Evolutionary conservation across 2,329 filamentous ascomycete species (phyloP).

Genomic region (Epichloe glyceriae): DNA sequence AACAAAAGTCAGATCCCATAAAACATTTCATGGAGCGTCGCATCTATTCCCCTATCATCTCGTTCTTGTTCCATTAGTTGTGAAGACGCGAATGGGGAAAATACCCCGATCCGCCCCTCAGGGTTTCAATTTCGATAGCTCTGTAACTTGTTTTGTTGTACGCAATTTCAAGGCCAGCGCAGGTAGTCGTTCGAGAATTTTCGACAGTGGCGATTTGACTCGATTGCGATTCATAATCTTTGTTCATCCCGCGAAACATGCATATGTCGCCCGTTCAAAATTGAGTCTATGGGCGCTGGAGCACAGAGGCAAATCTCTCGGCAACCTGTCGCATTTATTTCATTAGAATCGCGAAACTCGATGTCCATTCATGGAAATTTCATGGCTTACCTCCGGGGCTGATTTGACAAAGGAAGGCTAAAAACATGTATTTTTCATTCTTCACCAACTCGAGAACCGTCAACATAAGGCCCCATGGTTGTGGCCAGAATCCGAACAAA

Average conservation of each 20-base stretch:
- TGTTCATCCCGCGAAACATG: background rate
- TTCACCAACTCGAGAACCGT: constrained; percentile 82
- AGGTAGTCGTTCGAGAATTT: background rate
- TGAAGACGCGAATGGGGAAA: background rate
- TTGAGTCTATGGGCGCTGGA: constrained; percentile 19
- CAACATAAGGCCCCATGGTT: constrained; percentile 89
- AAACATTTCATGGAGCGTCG: constrained; percentile 2
- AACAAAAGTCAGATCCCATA: constrained; percentile 8
- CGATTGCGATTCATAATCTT: background rate
- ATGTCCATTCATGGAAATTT: background rate
- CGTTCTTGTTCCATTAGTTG: background rate
- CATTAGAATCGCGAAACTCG: constrained; percentile 4
- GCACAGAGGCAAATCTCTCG: constrained; percentile 22
- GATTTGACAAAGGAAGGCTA: constrained; percentile 86
- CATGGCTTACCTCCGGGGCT: constrained; percentile 59
- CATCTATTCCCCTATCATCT: constrained; percentile 6
- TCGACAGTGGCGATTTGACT: background rate
- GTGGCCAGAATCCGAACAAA: constrained; percentile 75
- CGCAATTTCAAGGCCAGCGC: background rate
- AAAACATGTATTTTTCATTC: constrained; percentile 84
- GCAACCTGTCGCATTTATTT: constrained; percentile 17
- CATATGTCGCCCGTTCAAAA: background rate
- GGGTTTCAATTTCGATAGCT: background rate
- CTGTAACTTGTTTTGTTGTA: background rate
- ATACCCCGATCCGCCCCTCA: background rate